A percentile compares a stretch with the other conserved stretches of the same genome.
These are phyloP conservation scores for Xylariaceae sp. DNA, from an alignment of 2,329 filamentous ascomycete species.

Conservation along the genomic window DNA sequence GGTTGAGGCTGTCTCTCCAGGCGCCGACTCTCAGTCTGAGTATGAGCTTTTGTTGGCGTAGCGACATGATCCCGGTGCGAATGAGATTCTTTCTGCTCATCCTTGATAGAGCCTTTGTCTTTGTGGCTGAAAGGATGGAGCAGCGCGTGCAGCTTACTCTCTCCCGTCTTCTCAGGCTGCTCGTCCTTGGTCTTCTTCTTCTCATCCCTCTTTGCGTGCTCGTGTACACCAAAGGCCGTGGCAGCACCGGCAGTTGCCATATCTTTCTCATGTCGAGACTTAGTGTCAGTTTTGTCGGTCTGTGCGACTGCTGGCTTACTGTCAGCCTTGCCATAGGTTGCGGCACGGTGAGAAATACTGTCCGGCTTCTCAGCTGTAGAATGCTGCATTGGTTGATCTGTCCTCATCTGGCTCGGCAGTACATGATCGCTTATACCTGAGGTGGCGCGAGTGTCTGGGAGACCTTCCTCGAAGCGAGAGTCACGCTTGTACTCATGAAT, in stretches of 20 bases:
- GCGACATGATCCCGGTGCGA: neutral
- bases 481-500: neutral
- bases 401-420: no score
- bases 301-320: neutral
- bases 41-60: neutral
- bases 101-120: neutral
- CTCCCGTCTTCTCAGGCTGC: neutral
- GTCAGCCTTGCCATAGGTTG: no score
- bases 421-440: no score
- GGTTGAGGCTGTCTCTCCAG: neutral
- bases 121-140: neutral
- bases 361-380: no score
- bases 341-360: no score
- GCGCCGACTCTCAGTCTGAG: neutral
- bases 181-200: neutral
- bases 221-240: neutral
- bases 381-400: slow-evolving; percentile 3
- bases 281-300: neutral
- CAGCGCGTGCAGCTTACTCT: neutral
- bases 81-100: neutral
- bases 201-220: slow-evolving; percentile 3
- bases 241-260: neutral
- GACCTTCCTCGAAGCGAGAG: slow-evolving; percentile 28
- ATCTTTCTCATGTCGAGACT: slow-evolving; percentile 12
- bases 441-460: slow-evolving; percentile 22